Evolutionary conservation across 2,329 filamentous ascomycete species (phyloP), one percentile per base, ranked within the genome.

Genomic region (Plectosphaerella sp.): DNA sequence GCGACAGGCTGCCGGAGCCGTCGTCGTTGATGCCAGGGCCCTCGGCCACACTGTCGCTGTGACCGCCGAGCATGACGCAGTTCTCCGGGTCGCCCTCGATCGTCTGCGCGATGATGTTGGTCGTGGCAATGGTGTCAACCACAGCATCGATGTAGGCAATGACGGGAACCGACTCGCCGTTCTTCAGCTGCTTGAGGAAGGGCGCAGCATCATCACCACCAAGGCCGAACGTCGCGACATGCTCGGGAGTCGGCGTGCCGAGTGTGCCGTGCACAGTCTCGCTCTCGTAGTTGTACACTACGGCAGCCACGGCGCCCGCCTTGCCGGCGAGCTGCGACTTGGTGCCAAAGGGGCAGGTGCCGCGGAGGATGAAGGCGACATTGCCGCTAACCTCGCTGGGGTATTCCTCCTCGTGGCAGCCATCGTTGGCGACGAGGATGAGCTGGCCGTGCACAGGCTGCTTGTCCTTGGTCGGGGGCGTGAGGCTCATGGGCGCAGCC

Each of bases 11-110:
- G 51, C 88, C 88, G 3, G 84, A 86, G 46, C 88, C 88, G 61
- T 91, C 86, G 59, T 91, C 88, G 66, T 91, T 91, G 75, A 91
- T 90, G 18, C 88, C 88, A 1, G 84, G 83, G 1, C 84, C 84
- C 49, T 80, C 83, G 1, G 72, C 63, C 15, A 87, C 84, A 55
- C 78, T 81, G 63, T 87, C 83, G 35, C 77, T 83, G 70, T 87
- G 84, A 2, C 76, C 84, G 16, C 84, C 83, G 1, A 86, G 73
- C 79, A 85, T 82, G 45, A 87, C 80, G 59, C 81, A 84, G 68
- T 87, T 85, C 35, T 85, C 72, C 2, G 70, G 71, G 62, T 87
- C 83, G 9, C 84, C 82, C 12, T 67, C 73, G 1, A 67, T 69
- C 0, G 83, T 87, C 68, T 87, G 82, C 2, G 82, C 82, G 47